A percentile compares a stretch with the other conserved stretches of the same genome.
These are phyloP conservation scores for Corniculantispora saksenae DNA, from an alignment of 2,329 filamentous ascomycete genomes.

Conservation along the genomic window DNA sequence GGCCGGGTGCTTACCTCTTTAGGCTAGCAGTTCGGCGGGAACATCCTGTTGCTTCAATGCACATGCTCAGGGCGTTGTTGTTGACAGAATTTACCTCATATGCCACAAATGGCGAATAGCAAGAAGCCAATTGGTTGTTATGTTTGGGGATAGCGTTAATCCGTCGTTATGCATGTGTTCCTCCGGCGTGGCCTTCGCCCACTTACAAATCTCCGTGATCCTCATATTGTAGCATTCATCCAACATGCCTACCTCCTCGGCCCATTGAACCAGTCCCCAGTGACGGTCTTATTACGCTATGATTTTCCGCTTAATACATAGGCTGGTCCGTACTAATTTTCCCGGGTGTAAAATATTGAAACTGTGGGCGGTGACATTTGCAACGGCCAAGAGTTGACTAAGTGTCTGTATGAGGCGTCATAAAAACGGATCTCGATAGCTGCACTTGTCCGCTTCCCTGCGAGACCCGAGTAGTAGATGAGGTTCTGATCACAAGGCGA, in stretches of 20 bases:
- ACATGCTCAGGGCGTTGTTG: neutral
- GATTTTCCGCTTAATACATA: neutral
- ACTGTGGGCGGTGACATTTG: neutral
- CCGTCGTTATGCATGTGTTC: neutral
- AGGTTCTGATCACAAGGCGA: neutral
- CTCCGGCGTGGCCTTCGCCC: neutral
- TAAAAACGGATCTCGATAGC: slow-evolving; percentile 11
- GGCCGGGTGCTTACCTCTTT: neutral
- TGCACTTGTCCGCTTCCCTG: neutral
- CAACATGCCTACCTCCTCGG: neutral
- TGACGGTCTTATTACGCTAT: neutral
- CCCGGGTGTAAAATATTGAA: neutral
- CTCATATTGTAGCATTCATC: neutral
- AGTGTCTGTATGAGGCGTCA: slow-evolving; percentile 5
- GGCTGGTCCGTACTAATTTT: neutral
- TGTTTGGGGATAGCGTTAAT: neutral
- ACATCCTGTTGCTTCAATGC: neutral
- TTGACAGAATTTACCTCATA: neutral
- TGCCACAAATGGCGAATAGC: neutral
- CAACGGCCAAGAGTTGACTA: neutral
- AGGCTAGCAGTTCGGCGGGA: slow-evolving; percentile 2
- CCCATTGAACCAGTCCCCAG: neutral
- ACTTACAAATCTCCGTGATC: neutral
- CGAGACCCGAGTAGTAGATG: neutral
- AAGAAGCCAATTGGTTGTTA: neutral